Evolutionary conservation across 169 alveolate genomes (phyloP), one percentile per base, ranked within the genome.

Genomic region (Plasmodium cynomolgi): DNA sequence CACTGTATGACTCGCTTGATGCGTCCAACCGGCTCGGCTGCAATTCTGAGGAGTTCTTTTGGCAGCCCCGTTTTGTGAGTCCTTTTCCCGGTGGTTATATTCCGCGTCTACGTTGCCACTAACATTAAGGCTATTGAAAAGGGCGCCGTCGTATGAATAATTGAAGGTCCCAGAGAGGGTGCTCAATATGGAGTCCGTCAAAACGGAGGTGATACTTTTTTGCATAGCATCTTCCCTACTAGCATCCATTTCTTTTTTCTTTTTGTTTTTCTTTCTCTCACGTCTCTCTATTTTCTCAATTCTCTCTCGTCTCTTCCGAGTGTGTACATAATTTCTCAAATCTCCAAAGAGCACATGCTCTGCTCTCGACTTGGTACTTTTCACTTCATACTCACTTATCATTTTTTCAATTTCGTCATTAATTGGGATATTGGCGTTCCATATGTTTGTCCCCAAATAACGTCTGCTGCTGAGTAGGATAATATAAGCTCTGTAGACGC

Each of bases 291-390:
- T 29, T 39, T 7, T 44, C n/a, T 50, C 44, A 6, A 20, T 44
- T 81, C 33, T 33, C 5, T 81, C 86, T 7, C 20, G 37, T n/a
- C 74, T 81, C 13, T 82, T 91, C 56, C 77, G 33, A 20, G 41
- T 50, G 29, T 91, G 72, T 50, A 50, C 37, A 29, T 82, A 81
- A 34, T 73, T 82, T 47, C 75, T 81, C 54, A 91, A 91, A 29
- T 91, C 85, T 11, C 95, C 95, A 83, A 91, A 91, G 15, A 91
- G 62, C 41, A 91, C 95, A 91, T 91, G 92, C 47, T 91, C 95
- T 9, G 95, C 95, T 29, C 95, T 44, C 3, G 83, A 83, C 83
- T 91, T 81, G 11, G 92, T 91, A 23, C 68, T 91, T 82, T 82
- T 81, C 17, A 77, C 37, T 50, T 91, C 92, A 83, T 83, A 91